phyloP scores from a whole-genome alignment of 495 filamentous ascomycete species.

The Penicillium flavigenum region DNA sequence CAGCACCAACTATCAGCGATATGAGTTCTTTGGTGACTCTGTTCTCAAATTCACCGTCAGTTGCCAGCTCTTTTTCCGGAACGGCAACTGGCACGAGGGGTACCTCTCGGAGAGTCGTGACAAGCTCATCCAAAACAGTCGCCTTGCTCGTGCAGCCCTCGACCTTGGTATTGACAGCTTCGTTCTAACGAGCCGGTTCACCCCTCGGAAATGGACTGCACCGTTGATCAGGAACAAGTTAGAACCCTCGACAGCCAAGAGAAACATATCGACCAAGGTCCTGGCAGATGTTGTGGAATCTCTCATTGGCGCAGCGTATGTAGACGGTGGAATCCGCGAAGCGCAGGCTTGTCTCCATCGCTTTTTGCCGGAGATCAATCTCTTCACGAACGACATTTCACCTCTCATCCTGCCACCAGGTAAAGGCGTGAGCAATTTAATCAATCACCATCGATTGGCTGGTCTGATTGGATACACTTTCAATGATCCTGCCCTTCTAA shows the following conservation, averaged over 20 bases:
- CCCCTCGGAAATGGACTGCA: constrained; percentile 68
- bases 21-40: constrained; percentile 87
- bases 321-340: constrained; percentile 63
- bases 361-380: constrained; percentile 61
- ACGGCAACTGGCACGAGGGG: constrained; percentile 74
- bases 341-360: constrained; percentile 63
- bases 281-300: constrained; percentile 90
- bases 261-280: constrained; percentile 68
- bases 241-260: constrained; percentile 16
- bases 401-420: neutral
- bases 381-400: constrained; percentile 15
- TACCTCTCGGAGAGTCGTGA: constrained; percentile 69
- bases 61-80: constrained; percentile 62
- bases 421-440: constrained; percentile 10
- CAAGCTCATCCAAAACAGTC: constrained; percentile 68
- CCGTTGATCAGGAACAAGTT: constrained; percentile 53
- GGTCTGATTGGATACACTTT: constrained; percentile 59
- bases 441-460: constrained; percentile 19
- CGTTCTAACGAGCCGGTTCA: constrained; percentile 70
- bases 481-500: constrained; percentile 63
- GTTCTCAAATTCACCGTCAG: constrained; percentile 78
- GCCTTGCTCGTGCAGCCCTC: constrained; percentile 63
- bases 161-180: constrained; percentile 65
- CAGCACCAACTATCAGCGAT: constrained; percentile 71
- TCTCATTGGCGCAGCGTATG: constrained; percentile 73